Evolutionary conservation across 257 asterid species (phyloP), one percentile per base, ranked within the genome.

Genomic region (Jaltomata sinuosa): DNA sequence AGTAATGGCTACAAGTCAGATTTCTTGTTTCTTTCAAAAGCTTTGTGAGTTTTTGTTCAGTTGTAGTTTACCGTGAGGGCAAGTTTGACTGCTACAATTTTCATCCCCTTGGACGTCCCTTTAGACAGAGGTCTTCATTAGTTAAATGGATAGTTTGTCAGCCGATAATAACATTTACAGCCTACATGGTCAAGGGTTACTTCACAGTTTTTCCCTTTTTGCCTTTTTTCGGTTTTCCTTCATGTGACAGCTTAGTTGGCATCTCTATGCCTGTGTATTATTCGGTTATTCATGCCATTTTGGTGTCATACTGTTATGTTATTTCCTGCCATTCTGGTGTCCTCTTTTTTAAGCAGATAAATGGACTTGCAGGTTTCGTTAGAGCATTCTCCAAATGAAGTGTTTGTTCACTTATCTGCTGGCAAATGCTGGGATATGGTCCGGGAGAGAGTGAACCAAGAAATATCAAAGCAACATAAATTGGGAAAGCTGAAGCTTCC

Each of bases 381-480:
- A 85, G 98, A 94, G 93, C 94, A 91, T 83, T 85, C 86, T 79
- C 94, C 95, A 78, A 86, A 89, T 76, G 99, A 96, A 91, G 95
- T 94, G 65, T 96, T 93, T 90, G 86, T 87, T 74, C 97, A 96
- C 67, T 68, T 88, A 69, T 92, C 99, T 38, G 92, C 97, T 84
- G 85, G 84, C 72, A 93, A 93, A 91, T 96, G 98, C 91, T 96
- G 99, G 99, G 99, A 96, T 86, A 83, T 96, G 94, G 97, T 96
- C 77, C 89, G 97, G 78, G 98, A 96, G 88, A 92, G 96, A 84
- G 98, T 94, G 89, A 96, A 96, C 88, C 93, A 88, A 64, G 98
- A 94, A 91, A 94, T 96, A 54, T 32, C 91, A 8, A 94, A 91
- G 88, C 97, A 93, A 84, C 98, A 96, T 86, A 94, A 94, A 87